phyloP scores from a whole-genome alignment of 2,329 filamentous ascomycete species.

The Verticillium nonalfalfae region DNA sequence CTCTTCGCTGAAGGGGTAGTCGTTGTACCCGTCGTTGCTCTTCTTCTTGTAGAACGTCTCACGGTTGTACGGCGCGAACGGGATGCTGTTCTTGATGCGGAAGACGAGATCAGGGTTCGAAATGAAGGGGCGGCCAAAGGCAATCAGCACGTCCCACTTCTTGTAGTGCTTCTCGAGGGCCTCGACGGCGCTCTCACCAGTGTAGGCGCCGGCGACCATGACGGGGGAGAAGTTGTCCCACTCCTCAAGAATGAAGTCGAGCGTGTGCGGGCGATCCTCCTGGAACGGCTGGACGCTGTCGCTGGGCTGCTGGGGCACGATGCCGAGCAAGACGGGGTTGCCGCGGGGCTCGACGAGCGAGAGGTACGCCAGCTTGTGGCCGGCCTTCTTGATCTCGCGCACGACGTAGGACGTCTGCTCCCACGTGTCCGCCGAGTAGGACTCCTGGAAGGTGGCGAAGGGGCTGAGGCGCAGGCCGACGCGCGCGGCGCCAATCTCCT shows the following conservation, averaged over 20 bases:
- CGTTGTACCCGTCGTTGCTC: slow-evolving; percentile 19
- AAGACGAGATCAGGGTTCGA: slow-evolving; percentile 35
- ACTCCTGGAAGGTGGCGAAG: slow-evolving; percentile 16
- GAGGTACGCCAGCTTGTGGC: slow-evolving; percentile 24
- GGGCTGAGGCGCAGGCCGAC: slow-evolving; percentile 31
- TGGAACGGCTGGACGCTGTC: slow-evolving; percentile 11
- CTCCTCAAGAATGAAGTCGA: slow-evolving; percentile 21
- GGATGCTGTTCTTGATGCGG: slow-evolving; percentile 27
- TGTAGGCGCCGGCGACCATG: slow-evolving; percentile 21
- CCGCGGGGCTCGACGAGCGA: slow-evolving; percentile 27
- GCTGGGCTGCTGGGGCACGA: slow-evolving; percentile 7
- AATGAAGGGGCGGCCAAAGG: slow-evolving; percentile 29
- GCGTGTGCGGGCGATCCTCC: slow-evolving; percentile 10
- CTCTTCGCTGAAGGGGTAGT: slow-evolving; percentile 19
- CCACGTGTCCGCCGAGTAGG: slow-evolving; percentile 16
- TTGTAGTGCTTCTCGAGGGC: slow-evolving; percentile 19
- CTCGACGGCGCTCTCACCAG: slow-evolving; percentile 13
- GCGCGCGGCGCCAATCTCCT: slow-evolving; percentile 30
- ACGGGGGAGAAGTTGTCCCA: slow-evolving; percentile 21
- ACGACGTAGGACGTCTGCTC: slow-evolving; percentile 21
- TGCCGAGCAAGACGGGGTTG: slow-evolving; percentile 11
- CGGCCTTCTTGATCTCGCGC: slow-evolving; percentile 14
- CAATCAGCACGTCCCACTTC: slow-evolving; percentile 18
- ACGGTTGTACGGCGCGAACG: slow-evolving; percentile 28
- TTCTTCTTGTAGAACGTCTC: slow-evolving; percentile 29